Evolutionary conservation across 257 asterid genomes (phyloP), one percentile per base, ranked within the genome.

Genomic region (Solanum tarapatanum): DNA sequence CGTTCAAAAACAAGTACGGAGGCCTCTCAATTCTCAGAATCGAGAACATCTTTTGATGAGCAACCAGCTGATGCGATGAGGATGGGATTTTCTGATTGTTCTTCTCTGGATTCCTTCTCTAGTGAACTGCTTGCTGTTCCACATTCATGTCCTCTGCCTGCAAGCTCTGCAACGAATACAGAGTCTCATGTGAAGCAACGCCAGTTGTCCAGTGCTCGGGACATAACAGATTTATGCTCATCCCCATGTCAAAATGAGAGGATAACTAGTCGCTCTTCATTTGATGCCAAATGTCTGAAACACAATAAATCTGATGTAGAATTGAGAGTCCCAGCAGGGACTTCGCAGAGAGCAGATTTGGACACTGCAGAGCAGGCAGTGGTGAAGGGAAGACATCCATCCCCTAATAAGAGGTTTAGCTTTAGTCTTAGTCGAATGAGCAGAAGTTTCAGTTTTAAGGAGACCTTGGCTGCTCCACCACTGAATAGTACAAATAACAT

Each of bases 401-500:
- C 98, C 43, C 98, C 98, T 84, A 90, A 89, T 51, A 92, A 94
- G 68, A 91, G 99, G 60, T 95, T 96, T 88, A 96, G 96, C 93
- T 93, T 97, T 88, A 92, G 88, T 91, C 86, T 94, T 32, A 93
- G 98, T 87, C 92, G 87, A 91, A 90, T 95, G 93, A 93, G 96
- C 93, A 94, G 98, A 90, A 97, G 96, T 91, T 89, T 91, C 90
- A 96, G 97, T 91, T 95, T 94, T 86, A 97, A 95, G 96, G 99
- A 97, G 43, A 88, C 88, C 73, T 93, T 97, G 19, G 87, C 89
- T 37, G 91, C 64, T 90, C 89, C 97, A 66, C 93, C 93, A 51
- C 24, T 75, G 85, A 92, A 87, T 88, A 89, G 96, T 73, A 70
- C 89, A 30, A 87, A 88, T 87, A 60, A 87, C 82, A 69, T 89